A percentile compares a stretch with the other conserved stretches of the same genome.
Conservation (phyloP, 108 stramenopile species). For the Fistulifera pelliculosa region DNA sequence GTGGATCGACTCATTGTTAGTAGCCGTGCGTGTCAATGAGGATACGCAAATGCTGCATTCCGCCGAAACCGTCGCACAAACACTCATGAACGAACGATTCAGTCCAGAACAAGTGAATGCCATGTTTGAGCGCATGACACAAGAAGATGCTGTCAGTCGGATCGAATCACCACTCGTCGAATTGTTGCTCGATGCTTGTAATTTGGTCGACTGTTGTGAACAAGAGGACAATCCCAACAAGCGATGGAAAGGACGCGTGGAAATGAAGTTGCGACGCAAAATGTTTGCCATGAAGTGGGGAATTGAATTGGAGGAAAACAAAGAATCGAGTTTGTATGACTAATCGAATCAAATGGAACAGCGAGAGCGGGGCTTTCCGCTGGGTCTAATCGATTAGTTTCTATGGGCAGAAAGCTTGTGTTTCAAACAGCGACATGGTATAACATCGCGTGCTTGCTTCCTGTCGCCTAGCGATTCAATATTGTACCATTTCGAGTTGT, state of each 20-base stretch:
- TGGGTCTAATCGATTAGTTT: too few relatives aligned
- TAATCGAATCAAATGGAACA: too few relatives aligned
- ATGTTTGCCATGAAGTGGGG: conserved; percentile 42
- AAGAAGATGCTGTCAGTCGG: conserved; percentile 19
- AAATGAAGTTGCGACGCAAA: conserved; percentile 44
- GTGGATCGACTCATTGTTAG: conserved; percentile 51
- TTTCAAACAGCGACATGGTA: too few relatives aligned
- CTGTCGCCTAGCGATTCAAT: too few relatives aligned
- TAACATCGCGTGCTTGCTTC: too few relatives aligned
- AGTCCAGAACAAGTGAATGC: conserved; percentile 54
- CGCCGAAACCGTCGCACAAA: conserved; percentile 41
- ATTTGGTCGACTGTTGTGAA: conserved; percentile 59
- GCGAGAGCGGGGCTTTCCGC: too few relatives aligned
- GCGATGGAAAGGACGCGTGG: conserved; percentile 66
- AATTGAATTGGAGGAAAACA: conserved; percentile 22
- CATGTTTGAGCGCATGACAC: conserved; percentile 57
- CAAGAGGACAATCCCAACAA: conserved; percentile 74
- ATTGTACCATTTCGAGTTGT: too few relatives aligned
- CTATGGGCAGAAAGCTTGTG: too few relatives aligned
- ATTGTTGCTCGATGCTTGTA: conserved; percentile 50
- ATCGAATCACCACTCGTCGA: conserved; percentile 17
- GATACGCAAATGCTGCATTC: conserved; percentile 42
- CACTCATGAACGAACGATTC: conserved; percentile 44
- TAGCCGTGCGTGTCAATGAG: conserved; percentile 20
- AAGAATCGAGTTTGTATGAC: background rate